phyloP scores from a whole-genome alignment of 768 basidiomycete genomes.

The Lanmaoa rubissima region DNA sequence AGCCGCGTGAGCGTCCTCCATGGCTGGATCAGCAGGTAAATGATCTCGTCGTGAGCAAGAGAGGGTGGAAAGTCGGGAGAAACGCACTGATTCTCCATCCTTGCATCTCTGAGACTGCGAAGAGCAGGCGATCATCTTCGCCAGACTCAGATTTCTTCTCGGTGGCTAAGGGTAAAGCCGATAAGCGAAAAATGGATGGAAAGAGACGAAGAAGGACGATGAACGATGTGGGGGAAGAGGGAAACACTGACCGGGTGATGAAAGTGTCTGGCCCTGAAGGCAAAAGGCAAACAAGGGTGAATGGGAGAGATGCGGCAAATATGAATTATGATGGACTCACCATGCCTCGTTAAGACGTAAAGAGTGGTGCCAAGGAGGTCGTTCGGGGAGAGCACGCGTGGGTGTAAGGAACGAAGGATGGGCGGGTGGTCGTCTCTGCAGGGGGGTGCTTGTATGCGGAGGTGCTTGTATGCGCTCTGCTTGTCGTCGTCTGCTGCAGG shows the following conservation, averaged over 20 bases:
- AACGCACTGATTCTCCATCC: constrained; percentile 97
- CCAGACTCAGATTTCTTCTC: constrained; percentile 78
- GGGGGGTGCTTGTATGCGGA: constrained; percentile 17
- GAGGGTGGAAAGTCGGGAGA: not conserved
- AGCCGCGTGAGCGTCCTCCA: constrained; percentile 94
- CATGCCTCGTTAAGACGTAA: constrained; percentile 33
- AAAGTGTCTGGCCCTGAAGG: constrained; percentile 81
- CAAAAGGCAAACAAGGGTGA: not conserved
- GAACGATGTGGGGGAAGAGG: not conserved
- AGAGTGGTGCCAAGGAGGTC: constrained; percentile 5
- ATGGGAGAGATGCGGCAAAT: not conserved
- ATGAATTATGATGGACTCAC: constrained; percentile 17
- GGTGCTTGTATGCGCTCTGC: constrained; percentile 12
- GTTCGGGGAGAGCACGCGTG: not conserved
- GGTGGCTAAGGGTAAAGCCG: constrained; percentile 51
- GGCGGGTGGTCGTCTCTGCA: not conserved
- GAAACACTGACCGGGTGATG: constrained; percentile 61
- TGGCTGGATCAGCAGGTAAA: constrained; percentile 50
- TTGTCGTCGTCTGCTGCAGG: constrained; percentile 6
- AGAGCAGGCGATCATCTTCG: constrained; percentile 65
- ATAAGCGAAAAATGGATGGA: constrained; percentile 7
- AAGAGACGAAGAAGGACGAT: not conserved
- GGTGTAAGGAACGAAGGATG: not conserved
- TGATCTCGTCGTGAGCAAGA: not conserved
- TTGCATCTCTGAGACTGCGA: constrained; percentile 94